Conservation (phyloP, 1,284 basidiomycete genomes). For the Tilletia setariae region DNA sequence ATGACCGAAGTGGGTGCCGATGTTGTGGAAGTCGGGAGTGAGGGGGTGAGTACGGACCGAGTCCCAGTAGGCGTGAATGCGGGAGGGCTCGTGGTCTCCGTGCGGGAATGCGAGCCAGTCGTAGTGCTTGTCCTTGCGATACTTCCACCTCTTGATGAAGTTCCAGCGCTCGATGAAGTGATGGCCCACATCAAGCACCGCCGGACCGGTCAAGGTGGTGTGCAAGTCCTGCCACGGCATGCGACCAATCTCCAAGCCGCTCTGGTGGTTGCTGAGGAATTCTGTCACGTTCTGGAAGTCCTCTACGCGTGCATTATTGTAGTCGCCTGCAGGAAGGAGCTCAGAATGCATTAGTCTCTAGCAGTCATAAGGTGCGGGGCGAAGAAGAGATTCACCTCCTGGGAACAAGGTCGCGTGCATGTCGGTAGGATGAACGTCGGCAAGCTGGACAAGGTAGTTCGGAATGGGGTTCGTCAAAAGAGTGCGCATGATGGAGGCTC, state of each 20-base stretch:
- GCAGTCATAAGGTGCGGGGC: no score
- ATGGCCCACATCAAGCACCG: slow-evolving; percentile 81
- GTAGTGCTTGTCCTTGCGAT: slow-evolving; percentile 58
- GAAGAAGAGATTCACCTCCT: slow-evolving; percentile 56
- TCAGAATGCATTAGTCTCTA: no score
- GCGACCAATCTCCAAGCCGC: slow-evolving; percentile 62
- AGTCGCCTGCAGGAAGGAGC: slow-evolving; percentile 60
- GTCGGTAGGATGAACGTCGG: slow-evolving; percentile 6
- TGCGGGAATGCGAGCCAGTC: slow-evolving; percentile 82
- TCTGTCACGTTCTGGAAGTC: slow-evolving; percentile 62
- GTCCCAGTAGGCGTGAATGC: slow-evolving; percentile 42
- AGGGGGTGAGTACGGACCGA: slow-evolving; percentile 65
- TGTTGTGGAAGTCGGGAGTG: slow-evolving; percentile 23
- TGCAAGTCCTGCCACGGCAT: slow-evolving; percentile 60
- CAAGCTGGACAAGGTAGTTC: neutral
- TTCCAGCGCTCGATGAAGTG: slow-evolving; percentile 88
- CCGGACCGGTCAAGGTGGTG: slow-evolving; percentile 72
- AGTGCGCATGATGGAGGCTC: no score
- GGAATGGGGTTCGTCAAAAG: slow-evolving; percentile 58
- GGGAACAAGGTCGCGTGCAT: slow-evolving; percentile 69
- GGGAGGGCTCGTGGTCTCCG: slow-evolving; percentile 62
- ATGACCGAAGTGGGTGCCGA: slow-evolving; percentile 30
- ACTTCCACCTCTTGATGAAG: slow-evolving; percentile 49
- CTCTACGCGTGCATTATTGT: slow-evolving; percentile 67
- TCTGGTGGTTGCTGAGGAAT: slow-evolving; percentile 72